These are phyloP conservation scores for Neoboletus subvelutipes DNA, from an alignment of 768 basidiomycete species.

Conservation along the genomic window DNA sequence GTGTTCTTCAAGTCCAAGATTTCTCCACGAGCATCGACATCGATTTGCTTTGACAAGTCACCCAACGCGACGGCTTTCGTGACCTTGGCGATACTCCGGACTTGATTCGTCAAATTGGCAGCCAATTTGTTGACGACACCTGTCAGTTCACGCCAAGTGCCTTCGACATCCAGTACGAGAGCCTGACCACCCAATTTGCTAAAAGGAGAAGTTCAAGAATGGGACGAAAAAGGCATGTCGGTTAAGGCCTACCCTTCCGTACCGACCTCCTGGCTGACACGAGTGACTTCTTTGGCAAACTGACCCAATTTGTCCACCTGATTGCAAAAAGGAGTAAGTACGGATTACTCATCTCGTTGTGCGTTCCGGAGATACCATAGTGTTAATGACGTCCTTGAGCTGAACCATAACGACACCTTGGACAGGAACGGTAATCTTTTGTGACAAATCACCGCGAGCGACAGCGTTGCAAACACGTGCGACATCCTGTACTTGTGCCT, in stretches of 20 bases:
- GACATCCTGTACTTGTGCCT: slow-evolving; percentile 82
- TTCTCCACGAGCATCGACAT: slow-evolving; percentile 88
- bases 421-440: slow-evolving; percentile 78
- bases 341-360: slow-evolving; percentile 1
- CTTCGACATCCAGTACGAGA: slow-evolving; percentile 83
- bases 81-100: slow-evolving; percentile 58
- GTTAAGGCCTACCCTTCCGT: slow-evolving; percentile 59
- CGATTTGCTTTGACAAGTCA: slow-evolving; percentile 87
- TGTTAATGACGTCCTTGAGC: slow-evolving; percentile 76
- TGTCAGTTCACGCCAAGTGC: slow-evolving; percentile 85
- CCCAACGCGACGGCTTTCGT: slow-evolving; percentile 82
- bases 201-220: slow-evolving; percentile 22
- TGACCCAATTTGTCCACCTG: slow-evolving; percentile 73
- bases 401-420: slow-evolving; percentile 80
- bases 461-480: slow-evolving; percentile 81
- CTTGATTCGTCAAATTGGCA: slow-evolving; percentile 67
- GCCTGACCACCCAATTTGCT: slow-evolving; percentile 85
- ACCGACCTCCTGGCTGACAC: slow-evolving; percentile 82
- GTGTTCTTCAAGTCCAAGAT: slow-evolving; percentile 77
- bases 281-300: slow-evolving; percentile 90
- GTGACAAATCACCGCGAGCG: slow-evolving; percentile 69
- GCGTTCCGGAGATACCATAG: slow-evolving; percentile 43
- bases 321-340: slow-evolving; percentile 14
- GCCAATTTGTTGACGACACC: slow-evolving; percentile 82
- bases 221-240: not conserved